Evolutionary conservation across 768 basidiomycete genomes (phyloP).

Genomic region (Xerocomellus chrysenteron): DNA sequence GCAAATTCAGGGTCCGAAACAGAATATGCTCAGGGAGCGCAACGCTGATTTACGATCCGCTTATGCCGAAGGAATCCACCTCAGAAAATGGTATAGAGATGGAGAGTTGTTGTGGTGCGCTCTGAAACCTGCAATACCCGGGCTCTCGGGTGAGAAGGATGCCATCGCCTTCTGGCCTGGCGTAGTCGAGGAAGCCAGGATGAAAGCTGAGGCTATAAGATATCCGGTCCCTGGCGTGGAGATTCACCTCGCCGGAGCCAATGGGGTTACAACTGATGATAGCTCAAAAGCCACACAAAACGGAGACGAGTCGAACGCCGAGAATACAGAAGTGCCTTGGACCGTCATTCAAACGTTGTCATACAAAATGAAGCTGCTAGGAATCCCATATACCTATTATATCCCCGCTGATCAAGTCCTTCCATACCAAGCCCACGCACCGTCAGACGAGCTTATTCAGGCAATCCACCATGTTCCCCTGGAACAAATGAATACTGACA

Average conservation of each 20-base stretch:
- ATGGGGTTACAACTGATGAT: conserved; percentile 12
- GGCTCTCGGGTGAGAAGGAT: conserved; percentile 37
- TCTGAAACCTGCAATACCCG: conserved; percentile 49
- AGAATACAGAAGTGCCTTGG: conserved; percentile 46
- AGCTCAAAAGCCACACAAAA: conserved; percentile 1
- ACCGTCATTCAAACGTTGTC: conserved; percentile 54
- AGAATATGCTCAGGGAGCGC: conserved; percentile 59
- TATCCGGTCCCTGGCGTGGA: conserved; percentile 12
- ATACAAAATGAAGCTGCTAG: conserved; percentile 71
- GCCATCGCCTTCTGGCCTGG: conserved; percentile 75
- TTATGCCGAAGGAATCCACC: conserved; percentile 42
- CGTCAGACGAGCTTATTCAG: conserved; percentile 50
- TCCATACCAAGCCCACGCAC: conserved; percentile 72
- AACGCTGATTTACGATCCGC: conserved; percentile 63
- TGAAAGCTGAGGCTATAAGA: conserved; percentile 46
- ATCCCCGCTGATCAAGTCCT: conserved; percentile 59
- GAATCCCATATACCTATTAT: conserved; percentile 47
- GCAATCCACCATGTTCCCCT: conserved; percentile 46
- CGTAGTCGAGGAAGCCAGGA: conserved; percentile 55
- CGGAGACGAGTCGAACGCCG: conserved; percentile 7
- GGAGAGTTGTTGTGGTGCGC: conserved; percentile 74
- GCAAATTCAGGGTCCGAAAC: conserved; percentile 38
- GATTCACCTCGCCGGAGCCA: not conserved
- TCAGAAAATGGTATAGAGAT: conserved; percentile 62
- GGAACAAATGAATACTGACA: conserved; percentile 43